A percentile compares a stretch with the other conserved stretches of the same genome.
These are phyloP conservation scores for Amanita thiersii DNA, from an alignment of 768 basidiomycete species.

Conservation along the genomic window DNA sequence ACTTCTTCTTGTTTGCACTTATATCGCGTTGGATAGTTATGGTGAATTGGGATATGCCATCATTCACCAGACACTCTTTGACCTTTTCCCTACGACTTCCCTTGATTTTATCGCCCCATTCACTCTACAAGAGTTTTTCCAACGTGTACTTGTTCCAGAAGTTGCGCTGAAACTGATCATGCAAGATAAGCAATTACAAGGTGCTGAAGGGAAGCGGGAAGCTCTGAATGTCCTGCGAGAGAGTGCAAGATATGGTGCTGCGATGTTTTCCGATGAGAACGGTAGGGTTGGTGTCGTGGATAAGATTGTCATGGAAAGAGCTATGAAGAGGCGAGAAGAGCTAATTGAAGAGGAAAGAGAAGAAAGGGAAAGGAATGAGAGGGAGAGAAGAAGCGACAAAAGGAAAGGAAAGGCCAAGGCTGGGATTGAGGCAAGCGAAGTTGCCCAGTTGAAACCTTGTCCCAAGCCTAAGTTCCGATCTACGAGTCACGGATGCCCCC, in stretches of 20 bases:
- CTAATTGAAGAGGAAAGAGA: conserved; percentile 33
- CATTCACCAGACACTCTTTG: conserved; percentile 69
- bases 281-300: conserved; percentile 20
- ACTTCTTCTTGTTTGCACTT: conserved; percentile 1
- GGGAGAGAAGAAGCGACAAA: conserved; percentile 10
- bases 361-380: conserved; percentile 23
- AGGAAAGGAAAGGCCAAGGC: conserved; percentile 4
- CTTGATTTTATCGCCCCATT: conserved; percentile 54
- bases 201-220: conserved; percentile 25
- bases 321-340: conserved; percentile 42
- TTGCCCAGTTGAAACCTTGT: conserved; percentile 14
- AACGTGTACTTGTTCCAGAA: conserved; percentile 86
- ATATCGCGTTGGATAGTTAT: conserved; percentile 42
- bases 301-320: conserved; percentile 44
- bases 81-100: conserved; percentile 59
- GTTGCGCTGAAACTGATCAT: conserved; percentile 75
- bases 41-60: conserved; percentile 80
- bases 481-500: conserved; percentile 8
- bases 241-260: conserved; percentile 76
- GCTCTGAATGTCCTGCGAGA: conserved; percentile 61
- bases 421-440: neutral
- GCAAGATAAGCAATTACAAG: conserved; percentile 52
- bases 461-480: conserved; percentile 16
- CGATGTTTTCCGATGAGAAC: conserved; percentile 69
- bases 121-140: conserved; percentile 67